These are phyloP conservation scores for Naganishia liquefaciens DNA, from an alignment of 1,284 basidiomycete genomes.

Conservation along the genomic window DNA sequence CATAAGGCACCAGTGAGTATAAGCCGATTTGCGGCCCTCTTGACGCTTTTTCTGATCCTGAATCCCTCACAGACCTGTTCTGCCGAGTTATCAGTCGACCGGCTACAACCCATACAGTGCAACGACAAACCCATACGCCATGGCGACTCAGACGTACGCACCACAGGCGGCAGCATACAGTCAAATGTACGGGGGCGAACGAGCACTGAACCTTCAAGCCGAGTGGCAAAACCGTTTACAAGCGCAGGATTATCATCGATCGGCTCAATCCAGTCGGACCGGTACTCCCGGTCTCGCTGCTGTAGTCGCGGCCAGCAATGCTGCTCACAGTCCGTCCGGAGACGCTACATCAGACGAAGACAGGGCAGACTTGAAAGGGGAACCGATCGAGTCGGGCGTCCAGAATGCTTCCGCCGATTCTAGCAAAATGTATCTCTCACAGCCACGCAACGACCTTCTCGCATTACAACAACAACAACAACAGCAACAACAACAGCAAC, in stretches of 20 bases:
- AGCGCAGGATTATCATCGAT: slow-evolving; percentile 11
- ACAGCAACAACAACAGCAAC: neutral
- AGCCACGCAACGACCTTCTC: slow-evolving; percentile 22
- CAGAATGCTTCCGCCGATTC: slow-evolving; percentile 2
- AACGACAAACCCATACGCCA: slow-evolving; percentile 4
- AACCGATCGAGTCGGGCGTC: slow-evolving; percentile 1
- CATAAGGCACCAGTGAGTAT: slow-evolving; percentile 17
- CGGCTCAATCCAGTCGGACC: slow-evolving; percentile 8
- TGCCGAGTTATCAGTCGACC: neutral
- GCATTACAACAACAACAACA: slow-evolving; percentile 17
- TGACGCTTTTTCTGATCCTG: neutral
- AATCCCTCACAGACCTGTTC: neutral
- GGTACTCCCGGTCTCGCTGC: slow-evolving; percentile 16
- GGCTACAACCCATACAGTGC: slow-evolving; percentile 16
- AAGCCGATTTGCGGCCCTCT: neutral
- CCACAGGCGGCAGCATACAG: slow-evolving; percentile 18
- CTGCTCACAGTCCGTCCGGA: slow-evolving; percentile 10
- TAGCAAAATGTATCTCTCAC: slow-evolving; percentile 26
- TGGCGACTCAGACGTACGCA: slow-evolving; percentile 11
- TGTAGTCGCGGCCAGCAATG: slow-evolving; percentile 8
- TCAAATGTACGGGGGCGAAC: slow-evolving; percentile 23
- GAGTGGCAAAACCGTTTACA: slow-evolving; percentile 25
- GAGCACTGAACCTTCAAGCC: slow-evolving; percentile 8
- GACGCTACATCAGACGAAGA: slow-evolving; percentile 18
- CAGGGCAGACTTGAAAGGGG: slow-evolving; percentile 3